Base-by-base conservation (phyloP, 1,284 basidiomycete species). In the Neonothopanus nambi region DNA sequence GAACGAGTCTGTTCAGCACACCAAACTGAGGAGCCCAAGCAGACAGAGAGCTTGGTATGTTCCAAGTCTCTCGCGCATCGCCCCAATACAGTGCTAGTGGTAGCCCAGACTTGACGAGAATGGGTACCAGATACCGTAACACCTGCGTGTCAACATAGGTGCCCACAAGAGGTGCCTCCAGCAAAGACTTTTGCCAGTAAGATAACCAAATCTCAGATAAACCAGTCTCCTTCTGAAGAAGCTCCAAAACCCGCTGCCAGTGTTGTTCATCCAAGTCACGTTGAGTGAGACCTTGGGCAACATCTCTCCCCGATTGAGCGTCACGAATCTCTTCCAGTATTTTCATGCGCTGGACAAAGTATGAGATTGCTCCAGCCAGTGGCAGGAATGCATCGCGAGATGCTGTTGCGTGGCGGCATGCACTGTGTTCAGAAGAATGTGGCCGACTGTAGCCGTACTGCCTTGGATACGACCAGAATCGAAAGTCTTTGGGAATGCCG, bases 311-410 rank as follows among this genome's bases (percentile, higher is more conserved):
- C 11, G 17, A 12, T 23, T 3, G 17, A 47, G 28, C 13, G 1
- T 13, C 9, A 3, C 28, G 18, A 20, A 37, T 18, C 23, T 47
- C 9, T 35, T 47, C 15, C 20, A 2, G 13, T 20, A 35, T n/a
- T 13, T 35, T 47, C 21, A 7, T 35, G 17, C 12, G 37, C 17
- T 37, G 17, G 2, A 47, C 17, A 11, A 47, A 36, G 30, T 35
- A 47, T 18, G 45, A 47, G 7, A 47, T 20, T 7, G 45, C 17
- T 9, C 30, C 45, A 20, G 37, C 21, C 2, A 47, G 45, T 18
- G 45, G 45, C 4, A 47, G 18, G 30, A 47, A 47, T 23, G 45
- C 45, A 7, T 33, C 20, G 18, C 28, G 11, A 47, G 45, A 47
- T 20, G 13, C 20, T 9, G 15, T n/a, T 2, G 45, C 33, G 2